Conservation (phyloP, 768 basidiomycete species). For the Mycena alexandri region DNA sequence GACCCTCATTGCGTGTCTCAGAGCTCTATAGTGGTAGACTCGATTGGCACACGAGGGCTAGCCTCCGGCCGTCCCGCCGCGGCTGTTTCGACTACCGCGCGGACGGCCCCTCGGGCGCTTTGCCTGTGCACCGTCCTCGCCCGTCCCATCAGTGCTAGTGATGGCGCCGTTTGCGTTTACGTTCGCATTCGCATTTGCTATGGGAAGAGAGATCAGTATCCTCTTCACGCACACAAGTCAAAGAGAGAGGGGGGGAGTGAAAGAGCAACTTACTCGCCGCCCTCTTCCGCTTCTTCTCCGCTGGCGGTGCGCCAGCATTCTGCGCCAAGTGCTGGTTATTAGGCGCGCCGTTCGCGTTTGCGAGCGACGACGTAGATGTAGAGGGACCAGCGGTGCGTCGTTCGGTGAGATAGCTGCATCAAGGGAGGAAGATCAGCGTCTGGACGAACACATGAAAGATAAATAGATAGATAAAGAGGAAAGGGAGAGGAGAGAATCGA, state of each 20-base stretch:
- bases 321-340: conserved; percentile 16
- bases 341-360: not conserved
- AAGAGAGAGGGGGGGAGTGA: too few relatives aligned
- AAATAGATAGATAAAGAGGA: not conserved
- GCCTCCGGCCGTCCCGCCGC: conserved; percentile 15
- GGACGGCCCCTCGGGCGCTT: conserved; percentile 77
- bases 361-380: too few relatives aligned
- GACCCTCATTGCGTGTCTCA: too few relatives aligned
- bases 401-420: conserved; percentile 70
- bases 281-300: conserved; percentile 34
- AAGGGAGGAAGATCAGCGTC: conserved; percentile 20
- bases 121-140: conserved; percentile 39
- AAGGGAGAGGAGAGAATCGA: too few relatives aligned
- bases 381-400: conserved; percentile 53
- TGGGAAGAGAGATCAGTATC: too few relatives aligned
- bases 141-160: conserved; percentile 44
- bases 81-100: conserved; percentile 77
- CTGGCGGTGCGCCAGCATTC: conserved; percentile 6
- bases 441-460: too few relatives aligned
- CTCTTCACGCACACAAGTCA: too few relatives aligned
- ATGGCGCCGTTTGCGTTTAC: too few relatives aligned
- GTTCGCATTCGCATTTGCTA: too few relatives aligned
- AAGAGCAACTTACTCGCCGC: not conserved
- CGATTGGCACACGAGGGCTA: not conserved
- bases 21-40: too few relatives aligned